A percentile compares a stretch with the other conserved stretches of the same genome.
These are phyloP conservation scores for Phialophora tarda DNA, from an alignment of 2,329 filamentous ascomycete species.

Conservation along the genomic window DNA sequence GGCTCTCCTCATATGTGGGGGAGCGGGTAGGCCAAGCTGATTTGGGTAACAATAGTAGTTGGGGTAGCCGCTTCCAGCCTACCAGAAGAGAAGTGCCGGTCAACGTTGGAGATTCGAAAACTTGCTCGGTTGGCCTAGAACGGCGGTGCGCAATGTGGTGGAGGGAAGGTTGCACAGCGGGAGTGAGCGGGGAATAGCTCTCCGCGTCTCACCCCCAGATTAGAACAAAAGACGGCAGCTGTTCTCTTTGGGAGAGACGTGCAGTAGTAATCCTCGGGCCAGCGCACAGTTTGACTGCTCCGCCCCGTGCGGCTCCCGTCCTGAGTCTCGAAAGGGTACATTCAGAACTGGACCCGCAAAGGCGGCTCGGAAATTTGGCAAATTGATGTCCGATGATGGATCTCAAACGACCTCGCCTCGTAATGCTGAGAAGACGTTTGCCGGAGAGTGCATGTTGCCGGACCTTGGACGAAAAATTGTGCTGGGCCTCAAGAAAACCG, in stretches of 20 bases:
- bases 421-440: slow-evolving; percentile 8
- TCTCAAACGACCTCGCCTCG: slow-evolving; percentile 7
- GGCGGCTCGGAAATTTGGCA: slow-evolving; percentile 13
- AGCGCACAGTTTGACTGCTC: slow-evolving; percentile 7
- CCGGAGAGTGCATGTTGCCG: background rate
- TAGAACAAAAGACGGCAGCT: background rate
- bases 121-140: slow-evolving; percentile 12
- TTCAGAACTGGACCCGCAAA: slow-evolving; percentile 3
- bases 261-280: slow-evolving; percentile 13
- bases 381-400: slow-evolving; percentile 1
- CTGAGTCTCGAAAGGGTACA: slow-evolving; percentile 11
- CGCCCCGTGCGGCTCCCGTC: slow-evolving; percentile 9
- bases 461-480: background rate
- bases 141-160: slow-evolving; percentile 3
- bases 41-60: slow-evolving; percentile 14
- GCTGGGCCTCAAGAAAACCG: background rate
- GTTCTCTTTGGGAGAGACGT: slow-evolving; percentile 9
- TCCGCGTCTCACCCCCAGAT: slow-evolving; percentile 15
- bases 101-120: slow-evolving; percentile 6
- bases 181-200: slow-evolving; percentile 5
- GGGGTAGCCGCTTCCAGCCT: slow-evolving; percentile 11
- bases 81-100: slow-evolving; percentile 15
- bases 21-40: slow-evolving; percentile 8
- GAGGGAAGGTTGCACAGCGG: slow-evolving; percentile 10
- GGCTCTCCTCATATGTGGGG: slow-evolving; percentile 22